Evolutionary conservation across 192 early-diverging fungal species (phyloP).

Genomic region (Dispira simplex): DNA sequence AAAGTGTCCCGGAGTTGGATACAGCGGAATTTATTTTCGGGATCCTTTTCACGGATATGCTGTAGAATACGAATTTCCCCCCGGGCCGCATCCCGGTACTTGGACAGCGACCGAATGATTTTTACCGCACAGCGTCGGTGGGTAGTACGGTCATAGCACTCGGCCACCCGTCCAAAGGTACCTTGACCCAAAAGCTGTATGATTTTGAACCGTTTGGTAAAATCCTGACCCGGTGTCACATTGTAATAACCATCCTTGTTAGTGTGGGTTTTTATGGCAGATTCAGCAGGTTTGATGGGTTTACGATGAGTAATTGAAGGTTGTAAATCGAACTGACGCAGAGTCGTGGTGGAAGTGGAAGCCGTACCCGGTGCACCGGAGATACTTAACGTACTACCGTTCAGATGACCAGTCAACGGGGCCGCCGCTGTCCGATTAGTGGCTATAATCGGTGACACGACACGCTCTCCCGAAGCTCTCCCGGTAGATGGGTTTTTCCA

Average conservation of each 20-base stretch:
- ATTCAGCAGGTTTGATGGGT: no score
- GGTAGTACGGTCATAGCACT: constrained; percentile 55
- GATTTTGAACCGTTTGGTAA: constrained; percentile 69
- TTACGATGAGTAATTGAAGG: no score
- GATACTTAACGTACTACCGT: no score
- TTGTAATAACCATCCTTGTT: constrained; percentile 73
- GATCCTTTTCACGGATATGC: constrained; percentile 63
- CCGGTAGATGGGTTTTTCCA: not conserved
- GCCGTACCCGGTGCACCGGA: no score
- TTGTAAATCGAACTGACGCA: no score
- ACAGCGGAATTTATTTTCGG: constrained; percentile 66
- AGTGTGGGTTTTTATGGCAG: constrained; percentile 14
- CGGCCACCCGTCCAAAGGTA: constrained; percentile 95
- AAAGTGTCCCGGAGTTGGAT: constrained; percentile 74
- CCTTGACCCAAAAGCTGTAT: constrained; percentile 82
- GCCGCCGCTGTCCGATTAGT: no score
- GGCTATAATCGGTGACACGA: no score
- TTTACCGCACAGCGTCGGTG: constrained; percentile 67
- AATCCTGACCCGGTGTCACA: constrained; percentile 50
- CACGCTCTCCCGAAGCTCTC: no score
- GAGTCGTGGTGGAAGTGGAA: no score
- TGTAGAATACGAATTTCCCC: constrained; percentile 81
- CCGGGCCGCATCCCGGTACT: constrained; percentile 87
- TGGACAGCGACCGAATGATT: constrained; percentile 83
- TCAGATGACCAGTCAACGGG: no score